A percentile compares a stretch with the other conserved stretches of the same genome.
Evolutionary conservation across 768 basidiomycete genomes (phyloP).

Genomic region (Brasilioporus rufonigricans): DNA sequence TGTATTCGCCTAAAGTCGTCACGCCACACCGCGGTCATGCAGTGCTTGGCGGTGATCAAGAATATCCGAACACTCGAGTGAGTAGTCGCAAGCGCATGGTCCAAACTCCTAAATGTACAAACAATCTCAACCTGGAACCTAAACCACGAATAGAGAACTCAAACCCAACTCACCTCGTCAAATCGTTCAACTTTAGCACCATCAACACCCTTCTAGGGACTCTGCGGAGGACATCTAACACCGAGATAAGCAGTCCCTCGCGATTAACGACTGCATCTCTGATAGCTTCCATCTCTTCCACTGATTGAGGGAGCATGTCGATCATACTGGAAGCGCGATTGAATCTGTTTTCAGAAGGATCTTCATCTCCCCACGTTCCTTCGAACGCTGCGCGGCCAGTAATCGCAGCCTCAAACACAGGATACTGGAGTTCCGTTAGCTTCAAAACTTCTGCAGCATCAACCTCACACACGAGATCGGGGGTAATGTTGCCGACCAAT

Average conservation of each 20-base stretch:
- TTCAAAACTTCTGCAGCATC: not conserved
- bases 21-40: constrained; percentile 74
- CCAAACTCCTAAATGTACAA: constrained; percentile 58
- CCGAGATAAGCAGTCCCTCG: constrained; percentile 80
- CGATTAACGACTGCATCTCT: constrained; percentile 76
- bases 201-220: constrained; percentile 83
- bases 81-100: constrained; percentile 84
- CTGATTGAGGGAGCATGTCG: constrained; percentile 67
- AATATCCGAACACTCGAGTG: constrained; percentile 87
- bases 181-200: constrained; percentile 84
- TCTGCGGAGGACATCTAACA: constrained; percentile 84
- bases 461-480: constrained; percentile 64
- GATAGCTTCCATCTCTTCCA: constrained; percentile 78
- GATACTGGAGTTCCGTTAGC: constrained; percentile 55
- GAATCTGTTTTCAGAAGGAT: constrained; percentile 36
- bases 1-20: constrained; percentile 59
- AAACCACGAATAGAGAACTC: not conserved
- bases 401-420: constrained; percentile 91
- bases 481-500: constrained; percentile 86
- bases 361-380: constrained; percentile 50
- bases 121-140: not conserved
- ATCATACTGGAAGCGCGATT: constrained; percentile 74
- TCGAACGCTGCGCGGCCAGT: constrained; percentile 78
- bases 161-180: constrained; percentile 55
- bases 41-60: constrained; percentile 87